Evolutionary conservation across 352 stramenopile species (phyloP).

Genomic region (Globisporangium middletonii): DNA sequence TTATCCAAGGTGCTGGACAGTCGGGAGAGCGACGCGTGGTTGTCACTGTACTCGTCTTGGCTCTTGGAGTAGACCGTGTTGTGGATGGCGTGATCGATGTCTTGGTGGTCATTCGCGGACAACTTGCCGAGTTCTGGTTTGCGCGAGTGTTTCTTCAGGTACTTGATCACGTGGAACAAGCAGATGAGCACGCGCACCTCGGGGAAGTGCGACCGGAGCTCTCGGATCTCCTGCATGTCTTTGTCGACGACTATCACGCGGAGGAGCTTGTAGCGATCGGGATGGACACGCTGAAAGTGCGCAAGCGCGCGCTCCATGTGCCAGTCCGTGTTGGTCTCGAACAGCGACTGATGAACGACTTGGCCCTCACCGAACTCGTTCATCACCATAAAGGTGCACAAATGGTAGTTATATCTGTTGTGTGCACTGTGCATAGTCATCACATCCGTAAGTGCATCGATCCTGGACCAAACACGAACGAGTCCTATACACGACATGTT

Average conservation of each 20-base stretch:
- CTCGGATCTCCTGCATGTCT: constrained; percentile 23
- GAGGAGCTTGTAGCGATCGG: constrained; percentile 4
- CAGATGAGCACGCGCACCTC: not conserved
- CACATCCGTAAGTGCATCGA: too few relatives aligned
- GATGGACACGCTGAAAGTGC: constrained; percentile 16
- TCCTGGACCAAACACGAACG: too few relatives aligned
- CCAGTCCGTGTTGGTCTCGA: constrained; percentile 18
- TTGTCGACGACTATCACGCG: constrained; percentile 23
- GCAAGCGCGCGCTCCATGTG: constrained; percentile 7
- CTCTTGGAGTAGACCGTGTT: constrained; percentile 11
- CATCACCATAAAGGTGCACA: constrained; percentile 16
- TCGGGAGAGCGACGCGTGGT: not conserved
- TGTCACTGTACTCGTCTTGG: constrained; percentile 5
- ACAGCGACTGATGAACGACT: constrained; percentile 14
- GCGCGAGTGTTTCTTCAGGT: constrained; percentile 1
- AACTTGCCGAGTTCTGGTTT: constrained; percentile 17
- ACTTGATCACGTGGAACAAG: constrained; percentile 23
- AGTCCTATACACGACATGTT: not conserved
- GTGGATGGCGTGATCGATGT: constrained; percentile 5
- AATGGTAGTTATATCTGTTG: constrained; percentile 20
- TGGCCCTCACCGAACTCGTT: constrained; percentile 13
- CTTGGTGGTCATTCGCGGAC: not conserved
- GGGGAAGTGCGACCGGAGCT: constrained; percentile 10
- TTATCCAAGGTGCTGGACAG: not conserved
- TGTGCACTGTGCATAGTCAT: too few relatives aligned